phyloP scores from a whole-genome alignment of 306 rosid species.

The Prunus salicina region DNA sequence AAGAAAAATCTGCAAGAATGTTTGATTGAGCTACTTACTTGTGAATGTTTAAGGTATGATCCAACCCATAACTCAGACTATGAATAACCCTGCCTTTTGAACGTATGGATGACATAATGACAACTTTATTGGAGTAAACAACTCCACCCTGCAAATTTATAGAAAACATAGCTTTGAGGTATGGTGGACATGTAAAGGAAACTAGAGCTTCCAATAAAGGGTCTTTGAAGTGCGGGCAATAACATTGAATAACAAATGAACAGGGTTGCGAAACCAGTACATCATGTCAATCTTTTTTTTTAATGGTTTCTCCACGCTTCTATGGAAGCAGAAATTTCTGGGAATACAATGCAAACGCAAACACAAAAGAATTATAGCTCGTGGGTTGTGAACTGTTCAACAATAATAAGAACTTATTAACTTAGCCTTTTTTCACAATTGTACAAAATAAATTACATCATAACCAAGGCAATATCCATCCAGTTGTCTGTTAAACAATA shows the following conservation, averaged over 20 bases:
- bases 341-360: background rate
- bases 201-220: conserved; percentile 5
- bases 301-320: background rate
- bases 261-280: background rate
- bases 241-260: background rate
- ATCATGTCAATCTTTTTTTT: background rate
- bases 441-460: background rate
- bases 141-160: conserved; percentile 73
- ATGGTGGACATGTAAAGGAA: conserved; percentile 18
- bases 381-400: background rate
- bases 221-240: background rate
- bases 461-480: background rate
- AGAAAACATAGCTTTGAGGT: conserved; percentile 9
- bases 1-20: background rate
- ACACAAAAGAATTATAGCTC: background rate
- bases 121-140: conserved; percentile 75
- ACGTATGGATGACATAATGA: conserved; percentile 61
- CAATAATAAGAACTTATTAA: background rate
- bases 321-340: background rate
- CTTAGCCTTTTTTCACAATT: background rate
- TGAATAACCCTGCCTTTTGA: conserved; percentile 57
- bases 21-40: conserved; percentile 42
- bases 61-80: conserved; percentile 57
- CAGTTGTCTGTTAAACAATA: background rate
- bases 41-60: conserved; percentile 61